Base-by-base conservation (phyloP, 2,329 filamentous ascomycete species). In the Rhynchosporium agropyri region DNA sequence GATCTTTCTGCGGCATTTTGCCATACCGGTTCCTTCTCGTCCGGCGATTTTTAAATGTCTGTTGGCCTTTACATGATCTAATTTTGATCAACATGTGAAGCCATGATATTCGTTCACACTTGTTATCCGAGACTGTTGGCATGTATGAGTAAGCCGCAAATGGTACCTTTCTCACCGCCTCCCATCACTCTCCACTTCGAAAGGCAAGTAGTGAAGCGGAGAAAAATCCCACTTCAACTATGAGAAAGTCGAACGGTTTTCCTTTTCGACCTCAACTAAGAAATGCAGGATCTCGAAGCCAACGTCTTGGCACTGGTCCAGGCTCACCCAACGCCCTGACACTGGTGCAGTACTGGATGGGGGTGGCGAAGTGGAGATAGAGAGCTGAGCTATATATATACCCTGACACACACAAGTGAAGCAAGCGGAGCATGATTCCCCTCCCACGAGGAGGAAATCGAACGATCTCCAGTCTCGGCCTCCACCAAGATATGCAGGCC, bases 1-100 rank as follows among this genome's bases (percentile, higher is more conserved):
- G 28, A n/a, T 3, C 28, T 48, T 26, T 10, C 20, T 48, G 4
- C n/a, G n/a, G 45, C 12, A 4, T 8, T 9, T 9, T 20, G 7
- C 8, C 49, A 51, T 51, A 12, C 49, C 49, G 49, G 49, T 51
- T 51, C 36, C 5, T 36, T 51, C 49, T 51, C 49, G 49, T 51
- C 4, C 49, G 49, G 49, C 29, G 7, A 13, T 36, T n/a, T 15
- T 8, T 31, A 29, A 12, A 26, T 20, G 8, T 6, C 3, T 29
- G 49, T 20, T 20, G 20, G 36, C 12, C 12, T 33, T 7, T 8
- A 20, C 5, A 20, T 36, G 31, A 4, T 2, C 20, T 20, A 1
- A 20, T 20, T 20, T 20, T 20, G 20, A 20, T 20, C 20, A 20
- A 20, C 20, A 20, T 20, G 20, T 20, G 20, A 20, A 20, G 20